Evolutionary conservation across 257 asterid genomes (phyloP), one percentile per base, ranked within the genome.

Genomic region (Catharanthus roseus): DNA sequence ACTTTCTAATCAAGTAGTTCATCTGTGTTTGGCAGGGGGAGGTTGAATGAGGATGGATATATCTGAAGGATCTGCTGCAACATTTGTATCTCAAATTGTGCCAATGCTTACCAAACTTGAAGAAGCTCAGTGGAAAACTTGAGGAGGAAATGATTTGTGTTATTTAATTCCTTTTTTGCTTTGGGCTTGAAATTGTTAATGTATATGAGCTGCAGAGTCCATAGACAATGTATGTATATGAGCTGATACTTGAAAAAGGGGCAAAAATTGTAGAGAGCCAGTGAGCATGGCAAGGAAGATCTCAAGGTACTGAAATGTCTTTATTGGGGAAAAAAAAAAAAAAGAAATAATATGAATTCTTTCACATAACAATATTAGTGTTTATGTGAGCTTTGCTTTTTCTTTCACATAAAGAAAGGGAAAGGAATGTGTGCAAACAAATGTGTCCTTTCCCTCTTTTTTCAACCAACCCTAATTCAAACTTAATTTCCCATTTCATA

Each of bases 161-260:
- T 18, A 44, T 26, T 67, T 26, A 26, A 33, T 51, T 47, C 28
- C 15, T 24, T 68, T 53, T 21, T 19, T 69, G 0, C 41, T 36
- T 23, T 70, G 18, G 62, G 62, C 39, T 68, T 18, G 41, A 58
- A 36, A 69, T 54, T 29, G 24, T 63, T 21, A 53, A 10, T 76
- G 79, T 70, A 76, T 62, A 64, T n/a, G n/a, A 38, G 80, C 71
- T 64, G 31, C 64, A 6, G 62, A 63, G 72, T 44, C 33, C 45
- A 39, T 41, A n/a, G 13, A 47, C 58, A 19, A 19, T 34, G 31
- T n/a, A 55, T 24, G 42, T 38, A 38, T 75, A 24, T 50, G 64
- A 68, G 70, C 50, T 49, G 68, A 70, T 51, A 62, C 41, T 65
- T 34, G 65, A 15, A 66, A 38, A 33, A 34, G 79, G 44, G 65